Conservation (phyloP, 163 green algal species). For the Volvox carteri region DNA sequence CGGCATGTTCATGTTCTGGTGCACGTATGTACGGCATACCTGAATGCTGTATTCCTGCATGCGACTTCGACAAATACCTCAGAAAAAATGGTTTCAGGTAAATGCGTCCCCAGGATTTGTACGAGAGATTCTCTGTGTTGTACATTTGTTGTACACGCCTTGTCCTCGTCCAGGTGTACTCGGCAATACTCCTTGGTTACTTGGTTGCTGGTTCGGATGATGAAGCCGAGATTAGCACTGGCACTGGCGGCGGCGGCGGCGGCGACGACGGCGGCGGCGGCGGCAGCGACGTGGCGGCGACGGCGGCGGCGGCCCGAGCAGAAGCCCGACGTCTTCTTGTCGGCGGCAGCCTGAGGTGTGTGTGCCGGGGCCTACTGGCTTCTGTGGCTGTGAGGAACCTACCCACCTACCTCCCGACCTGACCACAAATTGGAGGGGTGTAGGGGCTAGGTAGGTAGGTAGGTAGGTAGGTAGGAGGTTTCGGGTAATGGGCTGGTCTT, state of each 20-base stretch:
- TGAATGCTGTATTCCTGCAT: no score
- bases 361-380: background rate
- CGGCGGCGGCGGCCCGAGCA: constrained; percentile 28
- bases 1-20: no score
- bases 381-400: background rate
- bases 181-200: constrained; percentile 77
- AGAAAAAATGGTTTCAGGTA: no score
- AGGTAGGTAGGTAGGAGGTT: no score
- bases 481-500: no score
- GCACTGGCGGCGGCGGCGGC: background rate
- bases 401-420: background rate
- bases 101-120: no score
- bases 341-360: constrained; percentile 58
- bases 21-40: no score
- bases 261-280: background rate
- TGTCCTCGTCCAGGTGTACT: constrained; percentile 72
- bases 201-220: constrained; percentile 54
- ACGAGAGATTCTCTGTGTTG: no score
- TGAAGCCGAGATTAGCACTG: background rate
- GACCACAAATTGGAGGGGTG: no score
- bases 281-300: background rate
- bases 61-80: no score
- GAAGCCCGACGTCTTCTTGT: constrained; percentile 58
- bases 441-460: no score
- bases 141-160: no score